A percentile compares a stretch with the other conserved stretches of the same genome.
Evolutionary conservation across 768 basidiomycete species (phyloP).

Genomic region (Lentinus tigrinus): DNA sequence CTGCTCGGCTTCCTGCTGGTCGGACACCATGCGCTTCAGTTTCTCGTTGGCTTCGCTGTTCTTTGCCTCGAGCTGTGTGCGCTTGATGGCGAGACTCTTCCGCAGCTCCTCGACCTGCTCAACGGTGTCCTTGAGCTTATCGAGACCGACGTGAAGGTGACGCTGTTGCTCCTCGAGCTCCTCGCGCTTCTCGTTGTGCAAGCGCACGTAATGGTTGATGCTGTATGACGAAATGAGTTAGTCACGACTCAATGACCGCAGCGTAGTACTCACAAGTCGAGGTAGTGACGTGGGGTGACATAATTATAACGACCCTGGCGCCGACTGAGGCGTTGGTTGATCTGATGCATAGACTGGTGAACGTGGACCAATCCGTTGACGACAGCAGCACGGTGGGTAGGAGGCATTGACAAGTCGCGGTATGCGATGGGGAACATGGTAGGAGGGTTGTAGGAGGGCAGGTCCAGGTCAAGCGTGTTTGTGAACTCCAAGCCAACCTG

Average conservation of each 20-base stretch:
- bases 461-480: constrained; percentile 87
- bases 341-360: constrained; percentile 84
- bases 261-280: constrained; percentile 83
- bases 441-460: constrained; percentile 78
- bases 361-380: constrained; percentile 93
- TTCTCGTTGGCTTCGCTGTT: constrained; percentile 96
- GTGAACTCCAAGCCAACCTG: constrained; percentile 99
- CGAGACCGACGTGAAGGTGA: constrained; percentile 95
- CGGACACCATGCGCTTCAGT: constrained; percentile 94
- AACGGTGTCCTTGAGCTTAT: constrained; percentile 94
- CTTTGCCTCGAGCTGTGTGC: constrained; percentile 89
- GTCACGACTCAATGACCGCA: not conserved
- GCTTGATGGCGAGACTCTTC: constrained; percentile 92
- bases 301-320: constrained; percentile 96
- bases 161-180: constrained; percentile 98
- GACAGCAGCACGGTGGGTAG: constrained; percentile 84
- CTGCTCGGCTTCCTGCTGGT: constrained; percentile 98
- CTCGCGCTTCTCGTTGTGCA: constrained; percentile 95
- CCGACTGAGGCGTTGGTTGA: constrained; percentile 86
- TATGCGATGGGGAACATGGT: constrained; percentile 87
- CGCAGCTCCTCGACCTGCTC: constrained; percentile 95
- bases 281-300: constrained; percentile 95
- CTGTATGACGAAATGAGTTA: constrained; percentile 39
- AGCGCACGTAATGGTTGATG: constrained; percentile 94
- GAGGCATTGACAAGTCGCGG: constrained; percentile 81